Evolutionary conservation across 148 eudicot genomes (phyloP).

Genomic region (Cornus florida): DNA sequence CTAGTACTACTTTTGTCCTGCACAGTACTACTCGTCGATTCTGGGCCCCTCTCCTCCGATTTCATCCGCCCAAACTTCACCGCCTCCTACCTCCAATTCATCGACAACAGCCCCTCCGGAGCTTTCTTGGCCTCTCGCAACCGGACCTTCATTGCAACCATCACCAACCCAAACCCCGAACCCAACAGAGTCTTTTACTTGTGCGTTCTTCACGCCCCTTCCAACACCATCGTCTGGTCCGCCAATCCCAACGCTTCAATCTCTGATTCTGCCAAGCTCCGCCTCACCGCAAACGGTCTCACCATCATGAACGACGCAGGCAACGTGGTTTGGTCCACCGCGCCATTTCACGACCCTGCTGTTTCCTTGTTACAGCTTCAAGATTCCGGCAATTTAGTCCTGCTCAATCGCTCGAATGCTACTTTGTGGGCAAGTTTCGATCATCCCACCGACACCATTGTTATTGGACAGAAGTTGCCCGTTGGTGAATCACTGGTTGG

Average conservation of each 20-base stretch:
- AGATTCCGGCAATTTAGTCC: constrained; percentile 60
- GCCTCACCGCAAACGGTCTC: constrained; percentile 45
- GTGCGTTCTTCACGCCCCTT: constrained; percentile 59
- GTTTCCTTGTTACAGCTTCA: constrained; percentile 46
- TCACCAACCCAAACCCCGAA: constrained; percentile 41
- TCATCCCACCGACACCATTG: constrained; percentile 69
- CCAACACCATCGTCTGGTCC: constrained; percentile 64
- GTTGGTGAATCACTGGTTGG: constrained; percentile 39
- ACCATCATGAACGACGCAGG: constrained; percentile 46
- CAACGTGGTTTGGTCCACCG: constrained; percentile 57
- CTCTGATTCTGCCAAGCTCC: constrained; percentile 47
- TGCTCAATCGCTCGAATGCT: constrained; percentile 47
- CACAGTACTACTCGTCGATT: not conserved
- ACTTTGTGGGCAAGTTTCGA: constrained; percentile 74
- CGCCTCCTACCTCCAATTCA: constrained; percentile 41
- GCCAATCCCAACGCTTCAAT: constrained; percentile 66
- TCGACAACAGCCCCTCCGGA: constrained; percentile 40
- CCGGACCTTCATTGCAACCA: constrained; percentile 61
- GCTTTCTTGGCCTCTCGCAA: constrained; percentile 54
- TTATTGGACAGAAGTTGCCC: constrained; percentile 57
- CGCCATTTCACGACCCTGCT: constrained; percentile 33
- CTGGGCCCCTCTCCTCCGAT: constrained; percentile 23
- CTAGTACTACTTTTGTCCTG: no score
- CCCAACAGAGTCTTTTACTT: constrained; percentile 51
- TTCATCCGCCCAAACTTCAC: constrained; percentile 52